Evolutionary conservation across 176 grass and related monocot genomes (phyloP), one percentile per base, ranked within the genome.

Genomic region (Puya raimondii): DNA sequence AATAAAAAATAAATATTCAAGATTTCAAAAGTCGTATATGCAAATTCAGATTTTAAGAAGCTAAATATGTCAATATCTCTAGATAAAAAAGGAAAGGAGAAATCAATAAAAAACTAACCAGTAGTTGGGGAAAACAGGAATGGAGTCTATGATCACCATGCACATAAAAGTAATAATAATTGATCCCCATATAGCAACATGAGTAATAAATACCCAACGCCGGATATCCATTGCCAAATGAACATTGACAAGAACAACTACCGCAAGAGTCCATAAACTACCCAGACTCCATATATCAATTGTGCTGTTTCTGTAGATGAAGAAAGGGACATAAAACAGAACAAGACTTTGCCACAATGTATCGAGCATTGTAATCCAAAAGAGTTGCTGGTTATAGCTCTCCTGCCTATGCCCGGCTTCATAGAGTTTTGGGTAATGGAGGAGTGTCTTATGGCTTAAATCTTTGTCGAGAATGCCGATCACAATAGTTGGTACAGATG

Each of bases 361-460:
- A 83, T 99, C 94, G 1, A 99, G 75, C 94, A 99, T 99, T 82
- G 89, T 99, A 59, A 93, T 99, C 94, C 94, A 99, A 82, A 99
- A 99, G 69, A 99, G 90, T 64, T 80, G 76, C 77, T 93, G 67
- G 70, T 99, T 99, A 80, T 99, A 99, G 75, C 72, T 88, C 82
- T 99, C 94, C 64, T 99, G 88, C 71, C 87, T 76, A 77, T 91
- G 90, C 65, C 94, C 94, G 66, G 94, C 72, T 67, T 90, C 82
- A 81, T 99, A 99, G 50, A 99, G 83, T 81, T 91, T 91, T 3
- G 94, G 94, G 76, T 93, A 91, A 87, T 81, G 79, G 73, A 93
- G 86, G 65, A 99, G 81, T 49, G 94, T 99, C 75, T 91, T 93
- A 81, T 99, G 90, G 71, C 94, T 91, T 69, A 99, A 81, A 75